A percentile compares a stretch with the other conserved stretches of the same genome.
These are phyloP conservation scores for Zelonia costaricensis DNA, from an alignment of 208 protist species.

Conservation along the genomic window DNA sequence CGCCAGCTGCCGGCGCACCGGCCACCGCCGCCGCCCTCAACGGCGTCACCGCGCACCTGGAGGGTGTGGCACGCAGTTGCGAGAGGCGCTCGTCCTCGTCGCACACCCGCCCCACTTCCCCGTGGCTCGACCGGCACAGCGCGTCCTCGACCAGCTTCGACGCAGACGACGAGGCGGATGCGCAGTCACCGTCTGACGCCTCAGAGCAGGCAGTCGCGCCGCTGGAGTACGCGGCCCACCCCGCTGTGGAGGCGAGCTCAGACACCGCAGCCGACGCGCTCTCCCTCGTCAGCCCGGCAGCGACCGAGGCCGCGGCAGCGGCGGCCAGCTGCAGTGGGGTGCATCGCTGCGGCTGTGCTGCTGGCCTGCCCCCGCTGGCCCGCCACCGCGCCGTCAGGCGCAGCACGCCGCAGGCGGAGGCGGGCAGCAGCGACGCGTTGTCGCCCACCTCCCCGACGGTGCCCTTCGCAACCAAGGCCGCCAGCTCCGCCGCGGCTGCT, in stretches of 20 bases:
- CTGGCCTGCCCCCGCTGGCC: no score
- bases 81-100: neutral
- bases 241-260: no score
- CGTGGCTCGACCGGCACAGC: conserved; percentile 7
- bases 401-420: neutral
- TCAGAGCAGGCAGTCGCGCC: conserved; percentile 1
- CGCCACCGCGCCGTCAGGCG: neutral
- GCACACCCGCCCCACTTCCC: neutral
- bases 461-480: no score
- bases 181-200: conserved; percentile 6
- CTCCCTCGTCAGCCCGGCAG: neutral
- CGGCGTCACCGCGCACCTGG: neutral
- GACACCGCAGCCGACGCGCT: no score
- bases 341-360: no score
- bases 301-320: neutral
- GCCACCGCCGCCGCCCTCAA: no score
- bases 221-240: neutral
- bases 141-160: conserved; percentile 21
- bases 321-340: no score
- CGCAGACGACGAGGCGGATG: conserved; percentile 29
- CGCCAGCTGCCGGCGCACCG: no score
- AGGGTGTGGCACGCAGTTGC: neutral
- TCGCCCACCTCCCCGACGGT: neutral
- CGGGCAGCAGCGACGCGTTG: neutral
- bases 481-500: no score